These are phyloP conservation scores for Picea sitchensis DNA, from an alignment of 75 land plant genomes.

Conservation along the genomic window DNA sequence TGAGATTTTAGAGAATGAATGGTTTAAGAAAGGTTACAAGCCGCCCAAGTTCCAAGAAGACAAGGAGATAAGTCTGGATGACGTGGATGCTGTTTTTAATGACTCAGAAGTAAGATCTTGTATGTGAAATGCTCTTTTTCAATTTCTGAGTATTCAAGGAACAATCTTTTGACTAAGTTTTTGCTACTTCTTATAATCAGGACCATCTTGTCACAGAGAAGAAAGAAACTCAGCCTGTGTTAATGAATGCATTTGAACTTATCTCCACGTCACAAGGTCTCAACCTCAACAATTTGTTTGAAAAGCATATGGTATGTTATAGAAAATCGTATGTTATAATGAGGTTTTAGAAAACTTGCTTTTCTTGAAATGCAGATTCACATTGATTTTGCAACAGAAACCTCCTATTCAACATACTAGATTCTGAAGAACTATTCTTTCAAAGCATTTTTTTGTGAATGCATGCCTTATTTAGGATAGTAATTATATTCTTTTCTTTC, in stretches of 20 bases:
- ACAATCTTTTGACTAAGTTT: no score
- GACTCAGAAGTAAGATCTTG: constrained; percentile 50
- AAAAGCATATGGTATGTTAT: constrained; percentile 74
- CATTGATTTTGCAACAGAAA: no score
- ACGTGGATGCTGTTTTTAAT: constrained; percentile 85
- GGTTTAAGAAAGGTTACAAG: constrained; percentile 87
- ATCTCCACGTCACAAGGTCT: constrained; percentile 93
- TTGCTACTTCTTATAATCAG: constrained; percentile 9
- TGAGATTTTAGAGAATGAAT: constrained; percentile 73
- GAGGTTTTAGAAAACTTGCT: no score
- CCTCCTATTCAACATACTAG: no score
- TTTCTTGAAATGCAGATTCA: no score
- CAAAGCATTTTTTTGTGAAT: no score
- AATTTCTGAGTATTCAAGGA: no score
- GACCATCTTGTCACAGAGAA: constrained; percentile 76
- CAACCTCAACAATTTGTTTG: constrained; percentile 80
- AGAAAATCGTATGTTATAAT: no score
- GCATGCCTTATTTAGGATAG: no score
- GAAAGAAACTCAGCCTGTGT: constrained; percentile 64
- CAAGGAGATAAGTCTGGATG: constrained; percentile 68
- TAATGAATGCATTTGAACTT: constrained; percentile 97
- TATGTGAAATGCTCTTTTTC: no score
- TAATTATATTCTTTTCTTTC: no score
- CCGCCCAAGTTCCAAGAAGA: constrained; percentile 68
- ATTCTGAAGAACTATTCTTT: no score